phyloP scores from a whole-genome alignment of 2,329 filamentous ascomycete species.

The Fusarium bulbicola region DNA sequence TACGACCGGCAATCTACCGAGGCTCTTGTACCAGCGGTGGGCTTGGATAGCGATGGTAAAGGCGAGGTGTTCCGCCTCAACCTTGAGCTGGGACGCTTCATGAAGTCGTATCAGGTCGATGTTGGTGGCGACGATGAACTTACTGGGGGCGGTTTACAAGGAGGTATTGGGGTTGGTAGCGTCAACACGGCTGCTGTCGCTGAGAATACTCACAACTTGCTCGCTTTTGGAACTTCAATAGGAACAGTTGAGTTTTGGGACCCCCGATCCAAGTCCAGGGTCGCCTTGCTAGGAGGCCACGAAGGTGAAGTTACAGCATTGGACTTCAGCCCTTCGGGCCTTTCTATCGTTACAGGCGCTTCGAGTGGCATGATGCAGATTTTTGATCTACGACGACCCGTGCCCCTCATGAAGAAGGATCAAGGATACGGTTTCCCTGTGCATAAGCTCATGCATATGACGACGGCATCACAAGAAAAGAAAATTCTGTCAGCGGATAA shows the following conservation, averaged over 20 bases:
- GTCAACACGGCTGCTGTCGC: conserved; percentile 91
- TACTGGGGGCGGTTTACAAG: conserved; percentile 81
- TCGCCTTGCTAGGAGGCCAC: conserved; percentile 76
- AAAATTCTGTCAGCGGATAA: conserved; percentile 95
- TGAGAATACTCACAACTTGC: conserved; percentile 86
- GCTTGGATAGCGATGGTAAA: conserved; percentile 83
- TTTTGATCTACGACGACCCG: conserved; percentile 89
- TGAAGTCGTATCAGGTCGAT: conserved; percentile 92
- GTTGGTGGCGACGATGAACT: conserved; percentile 83
- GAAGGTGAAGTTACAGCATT: conserved; percentile 84
- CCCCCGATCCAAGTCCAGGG: conserved; percentile 80
- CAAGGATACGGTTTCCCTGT: conserved; percentile 96
- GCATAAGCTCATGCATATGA: conserved; percentile 80
- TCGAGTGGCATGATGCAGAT: conserved; percentile 87
- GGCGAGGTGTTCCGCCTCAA: conserved; percentile 95
- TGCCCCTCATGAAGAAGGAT: conserved; percentile 88
- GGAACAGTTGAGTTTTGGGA: conserved; percentile 99
- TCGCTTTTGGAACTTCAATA: conserved; percentile 91
- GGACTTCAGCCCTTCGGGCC: conserved; percentile 83
- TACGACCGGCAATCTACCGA: conserved; percentile 87
- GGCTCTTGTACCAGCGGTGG: conserved; percentile 86
- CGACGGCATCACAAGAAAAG: conserved; percentile 77
- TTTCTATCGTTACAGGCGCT: conserved; percentile 88
- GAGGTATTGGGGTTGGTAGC: conserved; percentile 83
- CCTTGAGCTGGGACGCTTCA: conserved; percentile 89